Evolutionary conservation across 1,284 basidiomycete genomes (phyloP), one percentile per base, ranked within the genome.

Genomic region (Marasmius tenuissimus): DNA sequence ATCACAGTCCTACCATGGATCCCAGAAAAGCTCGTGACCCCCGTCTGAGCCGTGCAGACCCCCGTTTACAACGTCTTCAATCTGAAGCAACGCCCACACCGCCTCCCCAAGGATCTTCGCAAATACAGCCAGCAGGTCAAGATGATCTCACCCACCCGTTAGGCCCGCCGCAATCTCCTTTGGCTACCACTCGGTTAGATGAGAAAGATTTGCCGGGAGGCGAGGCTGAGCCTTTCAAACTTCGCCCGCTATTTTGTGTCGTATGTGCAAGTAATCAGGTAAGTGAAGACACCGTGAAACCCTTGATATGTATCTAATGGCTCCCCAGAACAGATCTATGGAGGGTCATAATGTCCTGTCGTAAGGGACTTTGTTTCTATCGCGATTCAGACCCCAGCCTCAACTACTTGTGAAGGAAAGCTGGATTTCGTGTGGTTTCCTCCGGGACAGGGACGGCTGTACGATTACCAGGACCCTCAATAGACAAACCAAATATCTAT

Each of bases 211-310:
- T 8, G 14, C 22, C n/a, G n/a, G 10, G n/a, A 6, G 33, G 10
- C 2, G 42, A 58, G 34, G 8, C 61, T 1, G 62, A 77, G 27
- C 67, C 69, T 27, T 87, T 86, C 68, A 91, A 85, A 72, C 73
- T 79, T 27, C 81, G 90, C 34, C 93, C 93, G 1, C 72, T 97
- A 55, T 99, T 99, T 77, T 98, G 97, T 72, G 94, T 99, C 10
- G 97, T 99, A 34, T 99, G 97, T 72, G 97, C 97, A 10, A 97
- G 94, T 72, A 99, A 99, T 71, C 94, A 98, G 78, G 95, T 93
- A 73, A 68, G 84, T 76, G 12, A 59, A 27, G 27, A 27, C 27
- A 53, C 20, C 6, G 20, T 63, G 45, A 56, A 35, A 49, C 51
- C n/a, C 42, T 51, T 57, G 55, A 50, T 51, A 62, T 42, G 37